A percentile compares a stretch with the other conserved stretches of the same genome.
These are phyloP conservation scores for Rhizomucor miehei DNA, from an alignment of 371 early-diverging fungal species.

Conservation along the genomic window DNA sequence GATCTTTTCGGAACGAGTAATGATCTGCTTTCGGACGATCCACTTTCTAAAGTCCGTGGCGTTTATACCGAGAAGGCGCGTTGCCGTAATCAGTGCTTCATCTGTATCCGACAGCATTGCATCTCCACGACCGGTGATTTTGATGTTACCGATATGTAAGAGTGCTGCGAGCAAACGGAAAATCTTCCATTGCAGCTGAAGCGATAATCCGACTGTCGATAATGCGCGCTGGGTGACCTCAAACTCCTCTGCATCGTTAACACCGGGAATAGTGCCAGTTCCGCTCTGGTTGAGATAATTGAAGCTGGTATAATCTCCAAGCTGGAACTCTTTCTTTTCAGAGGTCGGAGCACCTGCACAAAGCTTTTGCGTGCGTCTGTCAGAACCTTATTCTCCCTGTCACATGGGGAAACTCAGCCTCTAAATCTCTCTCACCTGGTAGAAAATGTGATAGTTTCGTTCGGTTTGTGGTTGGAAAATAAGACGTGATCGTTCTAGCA, in stretches of 20 bases:
- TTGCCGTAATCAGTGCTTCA: constrained; percentile 54
- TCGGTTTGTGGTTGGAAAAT: constrained; percentile 87
- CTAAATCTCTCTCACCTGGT: constrained; percentile 55
- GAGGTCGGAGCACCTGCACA: constrained; percentile 80
- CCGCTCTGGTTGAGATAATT: constrained; percentile 82
- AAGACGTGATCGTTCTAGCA: constrained; percentile 93
- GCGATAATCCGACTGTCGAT: constrained; percentile 77
- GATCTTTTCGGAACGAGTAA: constrained; percentile 80
- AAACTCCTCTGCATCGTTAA: constrained; percentile 87
- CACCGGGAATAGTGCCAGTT: constrained; percentile 66
- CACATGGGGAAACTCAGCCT: too few relatives aligned
- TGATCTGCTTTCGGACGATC: constrained; percentile 84
- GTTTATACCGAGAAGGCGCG: constrained; percentile 68
- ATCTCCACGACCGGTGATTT: constrained; percentile 62
- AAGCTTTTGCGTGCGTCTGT: constrained; percentile 51
- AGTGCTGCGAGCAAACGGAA: constrained; percentile 83
- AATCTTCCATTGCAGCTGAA: constrained; percentile 77
- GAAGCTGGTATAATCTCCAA: constrained; percentile 68
- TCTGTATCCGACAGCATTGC: constrained; percentile 70
- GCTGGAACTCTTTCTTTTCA: constrained; percentile 70
- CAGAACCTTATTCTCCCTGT: too few relatives aligned
- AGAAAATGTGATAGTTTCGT: constrained; percentile 98
- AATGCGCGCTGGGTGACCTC: constrained; percentile 77
- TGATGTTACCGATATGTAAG: constrained; percentile 86
- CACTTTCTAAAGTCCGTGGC: constrained; percentile 73